Base-by-base conservation (phyloP, 2,329 filamentous ascomycete species). In the Dryadomyces quercus-mongolicae region DNA sequence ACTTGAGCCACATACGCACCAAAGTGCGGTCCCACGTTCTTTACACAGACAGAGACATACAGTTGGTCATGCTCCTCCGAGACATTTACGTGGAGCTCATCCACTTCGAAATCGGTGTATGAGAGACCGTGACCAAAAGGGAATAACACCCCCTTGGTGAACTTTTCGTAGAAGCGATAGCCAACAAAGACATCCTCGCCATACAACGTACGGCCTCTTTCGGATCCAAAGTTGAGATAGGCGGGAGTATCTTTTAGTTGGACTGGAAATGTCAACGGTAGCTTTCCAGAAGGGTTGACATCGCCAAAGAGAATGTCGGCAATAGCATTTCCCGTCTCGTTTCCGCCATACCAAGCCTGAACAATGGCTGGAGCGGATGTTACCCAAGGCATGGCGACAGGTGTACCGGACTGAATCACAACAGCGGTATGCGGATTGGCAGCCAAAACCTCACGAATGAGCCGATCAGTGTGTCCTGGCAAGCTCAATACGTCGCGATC, bases 161-260 rank as follows among this genome's bases (percentile, higher is more conserved):
- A 74, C 61, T 79, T 83, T 63, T 93, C 87, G 66, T 88, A 93
- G 71, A 83, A 89, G 22, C 86, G 76, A 69, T 93, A 93, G 3
- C 88, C 88, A 40, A 92, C 74, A 65, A 88, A 92, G 48, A 93
- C 73, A 57, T 88, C 87, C 67, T 93, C 88, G 49, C 85, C 85
- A 64, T 92, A 93, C 1, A 89, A 71, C 0, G 84, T 82, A 55
- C 85, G 77, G 47, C 85, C 80, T 38, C 82, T 80, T 66, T 92
- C 86, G 13, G 77, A 77, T 38, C 76, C 71, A 67, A 82, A 92
- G 71, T 89, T 91, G 61, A 89, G 74, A 68, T 84, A 91, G 0
- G 85, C 80, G 1, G 88, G 87, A 57, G 86, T 89, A 62, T 90
- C 84, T 62, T 85, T 77, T 1, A 85, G 64, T 15, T 74, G 73